Conservation (phyloP, 306 rosid genomes). For the Morella rubra region DNA sequence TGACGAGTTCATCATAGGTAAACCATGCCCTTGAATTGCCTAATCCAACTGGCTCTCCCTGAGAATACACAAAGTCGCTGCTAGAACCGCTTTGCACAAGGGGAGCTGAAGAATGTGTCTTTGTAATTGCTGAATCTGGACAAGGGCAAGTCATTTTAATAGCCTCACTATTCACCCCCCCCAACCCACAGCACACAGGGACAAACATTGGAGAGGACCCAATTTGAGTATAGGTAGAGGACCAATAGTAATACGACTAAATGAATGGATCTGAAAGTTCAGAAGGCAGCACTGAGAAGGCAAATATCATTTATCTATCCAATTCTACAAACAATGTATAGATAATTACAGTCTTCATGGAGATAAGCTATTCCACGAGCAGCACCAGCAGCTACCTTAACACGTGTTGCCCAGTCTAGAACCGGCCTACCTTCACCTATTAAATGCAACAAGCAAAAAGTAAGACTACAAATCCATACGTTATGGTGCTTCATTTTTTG, state of each 20-base stretch:
- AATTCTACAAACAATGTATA: slow-evolving; percentile 4
- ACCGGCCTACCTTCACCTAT: slow-evolving; percentile 58
- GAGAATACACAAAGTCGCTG: slow-evolving; percentile 52
- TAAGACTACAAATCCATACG: slow-evolving; percentile 21
- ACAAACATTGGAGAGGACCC: background rate
- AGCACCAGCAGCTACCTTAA: slow-evolving; percentile 85
- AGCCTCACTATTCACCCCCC: too few species aligned
- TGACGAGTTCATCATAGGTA: slow-evolving; percentile 71
- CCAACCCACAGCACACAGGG: background rate
- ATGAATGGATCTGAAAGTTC: background rate
- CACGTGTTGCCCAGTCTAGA: slow-evolving; percentile 76
- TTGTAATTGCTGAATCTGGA: slow-evolving; percentile 72
- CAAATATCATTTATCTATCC: background rate
- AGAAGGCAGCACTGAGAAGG: background rate
- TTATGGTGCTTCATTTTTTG: slow-evolving; percentile 15
- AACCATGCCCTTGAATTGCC: slow-evolving; percentile 86
- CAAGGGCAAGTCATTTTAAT: too few species aligned
- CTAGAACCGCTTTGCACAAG: slow-evolving; percentile 53
- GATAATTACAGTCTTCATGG: slow-evolving; percentile 86
- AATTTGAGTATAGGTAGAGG: background rate
- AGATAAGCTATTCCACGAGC: slow-evolving; percentile 96
- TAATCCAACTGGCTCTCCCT: slow-evolving; percentile 56
- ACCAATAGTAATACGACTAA: background rate
- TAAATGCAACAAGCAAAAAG: slow-evolving; percentile 23
- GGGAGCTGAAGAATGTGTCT: slow-evolving; percentile 68